These are phyloP conservation scores for Thalia dealbata DNA, from an alignment of 176 grass and related monocot species.

Conservation along the genomic window DNA sequence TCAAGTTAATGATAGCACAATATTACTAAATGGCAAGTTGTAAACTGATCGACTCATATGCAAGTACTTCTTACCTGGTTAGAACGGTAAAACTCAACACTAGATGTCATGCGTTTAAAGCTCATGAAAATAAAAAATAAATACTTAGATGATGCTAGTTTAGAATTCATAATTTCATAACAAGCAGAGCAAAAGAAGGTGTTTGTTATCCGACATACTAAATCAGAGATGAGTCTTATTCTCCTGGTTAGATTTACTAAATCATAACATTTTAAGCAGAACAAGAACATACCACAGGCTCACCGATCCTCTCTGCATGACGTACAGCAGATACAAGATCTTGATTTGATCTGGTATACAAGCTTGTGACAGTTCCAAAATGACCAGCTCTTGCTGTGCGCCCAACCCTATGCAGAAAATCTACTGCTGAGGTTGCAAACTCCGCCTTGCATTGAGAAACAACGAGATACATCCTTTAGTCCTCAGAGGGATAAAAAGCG, in stretches of 20 bases:
- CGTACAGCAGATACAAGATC: constrained; percentile 78
- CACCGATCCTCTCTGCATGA: constrained; percentile 52
- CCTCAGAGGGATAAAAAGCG: background rate
- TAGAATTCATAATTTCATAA: no score
- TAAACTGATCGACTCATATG: no score
- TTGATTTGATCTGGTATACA: constrained; percentile 53
- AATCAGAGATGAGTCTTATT: background rate
- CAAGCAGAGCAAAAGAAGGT: no score
- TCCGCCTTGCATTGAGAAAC: constrained; percentile 43
- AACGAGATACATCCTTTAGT: background rate
- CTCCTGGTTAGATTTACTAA: background rate
- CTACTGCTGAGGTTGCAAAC: constrained; percentile 88
- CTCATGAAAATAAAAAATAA: no score
- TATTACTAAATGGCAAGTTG: no score
- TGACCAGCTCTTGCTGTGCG: constrained; percentile 85
- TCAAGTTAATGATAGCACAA: no score
- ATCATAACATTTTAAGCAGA: background rate
- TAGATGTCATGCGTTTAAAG: no score
- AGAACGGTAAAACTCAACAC: no score
- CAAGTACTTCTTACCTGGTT: no score
- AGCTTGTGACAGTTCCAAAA: constrained; percentile 75
- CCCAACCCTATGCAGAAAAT: constrained; percentile 94
- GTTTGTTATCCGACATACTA: background rate
- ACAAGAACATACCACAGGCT: constrained; percentile 62
- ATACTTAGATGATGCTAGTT: no score